Conservation (phyloP, 1,284 basidiomycete species). For the Cryptococcus sp. region DNA sequence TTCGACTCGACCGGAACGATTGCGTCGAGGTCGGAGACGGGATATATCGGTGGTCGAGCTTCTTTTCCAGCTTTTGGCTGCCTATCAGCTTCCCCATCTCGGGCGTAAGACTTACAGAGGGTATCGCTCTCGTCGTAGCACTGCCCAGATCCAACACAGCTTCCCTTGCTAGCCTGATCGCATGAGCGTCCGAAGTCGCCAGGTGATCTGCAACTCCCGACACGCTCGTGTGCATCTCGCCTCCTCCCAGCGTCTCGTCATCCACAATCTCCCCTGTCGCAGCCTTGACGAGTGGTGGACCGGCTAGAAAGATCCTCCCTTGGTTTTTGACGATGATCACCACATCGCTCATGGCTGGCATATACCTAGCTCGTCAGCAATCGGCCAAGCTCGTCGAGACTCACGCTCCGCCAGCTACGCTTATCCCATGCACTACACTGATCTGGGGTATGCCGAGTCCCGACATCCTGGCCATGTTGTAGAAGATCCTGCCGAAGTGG, state of each 20-base stretch:
- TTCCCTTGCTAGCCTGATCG: slow-evolving; percentile 73
- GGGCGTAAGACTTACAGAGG: background rate
- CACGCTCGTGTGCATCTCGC: slow-evolving; percentile 88
- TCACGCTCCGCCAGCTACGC: slow-evolving; percentile 60
- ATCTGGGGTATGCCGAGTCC: slow-evolving; percentile 86
- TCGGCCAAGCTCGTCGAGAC: slow-evolving; percentile 3
- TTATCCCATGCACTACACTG: slow-evolving; percentile 88
- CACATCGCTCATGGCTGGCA: slow-evolving; percentile 94
- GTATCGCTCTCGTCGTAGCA: slow-evolving; percentile 7
- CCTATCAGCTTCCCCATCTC: background rate
- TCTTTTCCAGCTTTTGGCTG: background rate
- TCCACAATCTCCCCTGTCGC: slow-evolving; percentile 91
- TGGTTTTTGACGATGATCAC: slow-evolving; percentile 89
- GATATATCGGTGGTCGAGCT: slow-evolving; percentile 61
- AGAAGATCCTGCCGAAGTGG: slow-evolving; percentile 94
- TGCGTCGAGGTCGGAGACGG: slow-evolving; percentile 73
- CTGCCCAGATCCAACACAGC: slow-evolving; percentile 73
- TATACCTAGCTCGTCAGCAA: slow-evolving; percentile 55
- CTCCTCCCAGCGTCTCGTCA: slow-evolving; percentile 74
- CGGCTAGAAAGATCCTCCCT: slow-evolving; percentile 92
- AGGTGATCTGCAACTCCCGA: slow-evolving; percentile 93
- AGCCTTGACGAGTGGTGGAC: slow-evolving; percentile 89
- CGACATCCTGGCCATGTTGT: slow-evolving; percentile 86
- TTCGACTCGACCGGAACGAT: slow-evolving; percentile 85
- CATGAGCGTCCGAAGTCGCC: slow-evolving; percentile 81